phyloP scores from a whole-genome alignment of 1,284 basidiomycete genomes.

The Ustilago loliicola region DNA sequence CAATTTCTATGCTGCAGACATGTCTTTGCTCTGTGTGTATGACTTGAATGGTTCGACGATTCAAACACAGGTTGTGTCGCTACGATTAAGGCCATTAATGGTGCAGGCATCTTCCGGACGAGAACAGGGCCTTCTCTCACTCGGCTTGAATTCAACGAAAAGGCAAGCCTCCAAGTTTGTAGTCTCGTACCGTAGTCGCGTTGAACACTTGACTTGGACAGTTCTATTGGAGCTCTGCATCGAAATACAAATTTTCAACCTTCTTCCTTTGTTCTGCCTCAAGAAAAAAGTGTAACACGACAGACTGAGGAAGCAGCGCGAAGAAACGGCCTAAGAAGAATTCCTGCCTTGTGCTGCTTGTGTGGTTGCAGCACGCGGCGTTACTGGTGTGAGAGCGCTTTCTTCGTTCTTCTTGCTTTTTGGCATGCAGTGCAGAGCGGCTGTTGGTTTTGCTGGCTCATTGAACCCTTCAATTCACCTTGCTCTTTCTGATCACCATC shows the following conservation, averaged over 20 bases:
- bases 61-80: too few species aligned
- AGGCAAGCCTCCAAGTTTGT: not conserved
- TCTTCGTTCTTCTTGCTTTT: conserved; percentile 7
- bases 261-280: conserved; percentile 1
- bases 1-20: too few species aligned
- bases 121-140: not conserved
- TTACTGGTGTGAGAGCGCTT: not conserved
- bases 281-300: conserved; percentile 20
- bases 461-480: conserved; percentile 4
- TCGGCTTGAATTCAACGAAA: not conserved
- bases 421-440: not conserved
- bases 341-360: not conserved
- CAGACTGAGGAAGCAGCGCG: conserved; percentile 4
- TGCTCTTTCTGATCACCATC: conserved; percentile 4
- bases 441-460: conserved; percentile 5
- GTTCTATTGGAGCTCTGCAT: too few species aligned
- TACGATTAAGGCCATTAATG: too few species aligned
- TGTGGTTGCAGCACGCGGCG: not conserved
- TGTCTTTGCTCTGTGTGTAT: too few species aligned
- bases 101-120: conserved; percentile 18
- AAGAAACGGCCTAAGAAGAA: not conserved
- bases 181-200: conserved; percentile 5
- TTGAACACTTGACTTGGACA: too few species aligned
- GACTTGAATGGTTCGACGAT: too few species aligned
- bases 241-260: conserved; percentile 8